Evolutionary conservation across 768 basidiomycete species (phyloP).

Genomic region (Lentinula edodes): DNA sequence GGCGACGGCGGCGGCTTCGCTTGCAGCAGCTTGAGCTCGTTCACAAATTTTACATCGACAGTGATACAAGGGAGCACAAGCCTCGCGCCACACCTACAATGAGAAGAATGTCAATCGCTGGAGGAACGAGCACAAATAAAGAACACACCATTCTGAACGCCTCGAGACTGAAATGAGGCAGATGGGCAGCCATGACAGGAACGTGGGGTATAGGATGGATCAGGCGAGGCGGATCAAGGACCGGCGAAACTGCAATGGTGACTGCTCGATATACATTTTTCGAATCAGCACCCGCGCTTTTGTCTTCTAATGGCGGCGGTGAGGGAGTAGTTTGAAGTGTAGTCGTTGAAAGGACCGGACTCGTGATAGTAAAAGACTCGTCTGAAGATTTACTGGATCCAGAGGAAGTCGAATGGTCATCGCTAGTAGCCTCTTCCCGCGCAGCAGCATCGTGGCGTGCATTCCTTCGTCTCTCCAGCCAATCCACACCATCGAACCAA

Average conservation of each 20-base stretch:
- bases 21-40: constrained; percentile 52
- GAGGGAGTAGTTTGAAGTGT: constrained; percentile 78
- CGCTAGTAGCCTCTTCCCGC: not conserved
- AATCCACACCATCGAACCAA: constrained; percentile 74
- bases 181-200: constrained; percentile 47
- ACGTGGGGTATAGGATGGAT: constrained; percentile 66
- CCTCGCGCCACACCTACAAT: constrained; percentile 66
- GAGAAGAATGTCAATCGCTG: not conserved
- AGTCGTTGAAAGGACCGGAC: constrained; percentile 68
- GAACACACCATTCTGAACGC: constrained; percentile 49
- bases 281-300: constrained; percentile 25
- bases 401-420: not conserved
- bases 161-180: constrained; percentile 55
- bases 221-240: constrained; percentile 55
- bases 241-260: constrained; percentile 47
- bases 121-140: not conserved
- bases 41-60: constrained; percentile 74
- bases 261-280: constrained; percentile 16
- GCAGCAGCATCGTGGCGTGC: not conserved
- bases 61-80: constrained; percentile 64
- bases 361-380: constrained; percentile 33
- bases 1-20: constrained; percentile 28
- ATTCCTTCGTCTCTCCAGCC: constrained; percentile 47
- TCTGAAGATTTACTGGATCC: constrained; percentile 3
- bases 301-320: constrained; percentile 49